phyloP scores from a whole-genome alignment of 108 stramenopile genomes.

The Nitzschia sp. region DNA sequence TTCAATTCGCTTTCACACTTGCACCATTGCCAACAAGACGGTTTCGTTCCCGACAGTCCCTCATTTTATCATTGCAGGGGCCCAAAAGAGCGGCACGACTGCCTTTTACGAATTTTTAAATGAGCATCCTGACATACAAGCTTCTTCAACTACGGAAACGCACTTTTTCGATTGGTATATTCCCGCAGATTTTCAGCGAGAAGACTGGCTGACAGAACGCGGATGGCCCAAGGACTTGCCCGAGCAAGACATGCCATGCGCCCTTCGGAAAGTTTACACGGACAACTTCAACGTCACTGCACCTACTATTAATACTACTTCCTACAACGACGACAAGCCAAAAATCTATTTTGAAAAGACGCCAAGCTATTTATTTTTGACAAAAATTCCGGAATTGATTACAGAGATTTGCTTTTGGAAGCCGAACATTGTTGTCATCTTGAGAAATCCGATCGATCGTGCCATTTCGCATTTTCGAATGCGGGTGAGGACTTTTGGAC shows the following conservation, averaged over 20 bases:
- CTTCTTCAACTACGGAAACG: slow-evolving; percentile 72
- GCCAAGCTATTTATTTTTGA: slow-evolving; percentile 25
- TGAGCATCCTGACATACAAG: slow-evolving; percentile 82
- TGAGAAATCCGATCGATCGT: slow-evolving; percentile 90
- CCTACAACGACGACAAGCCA: too few species aligned
- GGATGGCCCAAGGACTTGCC: not conserved
- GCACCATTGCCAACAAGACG: not conserved
- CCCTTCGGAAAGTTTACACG: slow-evolving; percentile 3
- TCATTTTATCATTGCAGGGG: slow-evolving; percentile 77
- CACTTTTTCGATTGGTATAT: slow-evolving; percentile 84
- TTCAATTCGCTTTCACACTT: not conserved
- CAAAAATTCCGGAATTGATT: slow-evolving; percentile 8
- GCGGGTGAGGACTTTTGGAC: slow-evolving; percentile 24
- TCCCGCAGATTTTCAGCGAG: slow-evolving; percentile 11
- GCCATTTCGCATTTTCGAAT: slow-evolving; percentile 89
- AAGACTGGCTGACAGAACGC: slow-evolving; percentile 4
- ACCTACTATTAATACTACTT: not conserved
- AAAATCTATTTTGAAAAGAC: slow-evolving; percentile 36
- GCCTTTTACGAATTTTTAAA: slow-evolving; percentile 80
- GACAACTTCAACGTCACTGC: not conserved
- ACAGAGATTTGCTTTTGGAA: slow-evolving; percentile 3
- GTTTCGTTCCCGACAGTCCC: slow-evolving; percentile 33
- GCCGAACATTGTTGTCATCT: slow-evolving; percentile 77
- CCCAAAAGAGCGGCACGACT: slow-evolving; percentile 93
- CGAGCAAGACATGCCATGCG: slow-evolving; percentile 1